Conservation (phyloP, 179 eudicot species). For the Drosera spatulata region DNA sequence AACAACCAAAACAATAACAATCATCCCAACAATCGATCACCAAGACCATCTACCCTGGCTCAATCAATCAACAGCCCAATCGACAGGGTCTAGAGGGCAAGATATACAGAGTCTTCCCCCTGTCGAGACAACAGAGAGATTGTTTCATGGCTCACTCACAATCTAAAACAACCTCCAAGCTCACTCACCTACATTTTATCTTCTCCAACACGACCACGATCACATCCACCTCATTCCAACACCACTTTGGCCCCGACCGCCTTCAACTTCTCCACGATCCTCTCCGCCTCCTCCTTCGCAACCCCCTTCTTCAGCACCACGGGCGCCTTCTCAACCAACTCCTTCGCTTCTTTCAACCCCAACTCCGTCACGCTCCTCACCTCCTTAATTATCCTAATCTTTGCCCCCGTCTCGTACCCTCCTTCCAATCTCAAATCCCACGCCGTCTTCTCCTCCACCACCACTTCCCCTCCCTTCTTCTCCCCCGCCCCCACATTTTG, state of each 20-base stretch:
- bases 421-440: constrained; percentile 91
- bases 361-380: constrained; percentile 77
- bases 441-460: constrained; percentile 50
- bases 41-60: too few species aligned
- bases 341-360: constrained; percentile 95
- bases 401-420: constrained; percentile 61
- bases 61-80: too few species aligned
- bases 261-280: constrained; percentile 86
- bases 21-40: too few species aligned
- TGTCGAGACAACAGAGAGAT: too few species aligned
- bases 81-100: too few species aligned
- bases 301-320: constrained; percentile 79
- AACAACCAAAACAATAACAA: too few species aligned
- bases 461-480: constrained; percentile 19
- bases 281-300: constrained; percentile 78
- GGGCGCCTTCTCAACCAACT: constrained; percentile 93
- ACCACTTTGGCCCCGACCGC: constrained; percentile 49
- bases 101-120: too few species aligned
- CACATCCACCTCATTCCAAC: too few species aligned
- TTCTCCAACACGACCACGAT: too few species aligned
- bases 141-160: too few species aligned
- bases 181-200: too few species aligned
- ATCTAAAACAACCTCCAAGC: too few species aligned
- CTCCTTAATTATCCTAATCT: constrained; percentile 92
- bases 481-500: constrained; percentile 24